Evolutionary conservation across 495 filamentous ascomycete species (phyloP), one percentile per base, ranked within the genome.

Genomic region (Hypoxylon perforatum): DNA sequence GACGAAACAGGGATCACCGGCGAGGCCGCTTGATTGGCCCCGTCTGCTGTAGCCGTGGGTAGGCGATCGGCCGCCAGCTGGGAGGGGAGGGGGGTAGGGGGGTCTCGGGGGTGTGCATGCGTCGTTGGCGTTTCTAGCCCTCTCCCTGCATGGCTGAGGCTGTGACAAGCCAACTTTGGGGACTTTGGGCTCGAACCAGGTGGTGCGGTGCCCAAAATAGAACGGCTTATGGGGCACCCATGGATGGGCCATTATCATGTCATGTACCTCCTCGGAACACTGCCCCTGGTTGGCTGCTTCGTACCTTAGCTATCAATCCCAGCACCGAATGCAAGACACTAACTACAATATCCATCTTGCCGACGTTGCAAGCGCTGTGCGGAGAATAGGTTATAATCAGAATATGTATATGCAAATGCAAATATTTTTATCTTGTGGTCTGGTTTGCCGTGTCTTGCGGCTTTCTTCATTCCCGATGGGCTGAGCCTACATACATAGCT

Each of bases 81-180:
- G 65, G 53, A 41, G 46, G 51, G 3, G 19, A n/a, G n/a, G n/a
- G n/a, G n/a, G n/a, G n/a, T n/a, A n/a, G n/a, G n/a, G n/a, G n/a
- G n/a, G n/a, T n/a, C n/a, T n/a, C n/a, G n/a, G 21, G 18, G 19
- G 44, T 46, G 39, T 6, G 23, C 25, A 53, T 62, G 65, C 59
- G 19, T 55, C 19, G 65, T 57, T 69, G 65, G 59, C 55, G 60
- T 69, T 60, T 59, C 55, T 47, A 41, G 46, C 42, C 58, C 53
- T 63, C 48, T 68, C 59, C 58, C 58, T 67, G 64, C 64, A 67
- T 68, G 14, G 30, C 57, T 48, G 64, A 67, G 64, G 64, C 64
- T 67, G 39, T 67, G 64, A 15, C 28, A 28, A 28, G 25, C 25
- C 25, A 28, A 28, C 25, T 7, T 28, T n/a, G 50, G 57, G 45